Conservation (phyloP, 2,329 filamentous ascomycete species). For the Cytospora piceae region DNA sequence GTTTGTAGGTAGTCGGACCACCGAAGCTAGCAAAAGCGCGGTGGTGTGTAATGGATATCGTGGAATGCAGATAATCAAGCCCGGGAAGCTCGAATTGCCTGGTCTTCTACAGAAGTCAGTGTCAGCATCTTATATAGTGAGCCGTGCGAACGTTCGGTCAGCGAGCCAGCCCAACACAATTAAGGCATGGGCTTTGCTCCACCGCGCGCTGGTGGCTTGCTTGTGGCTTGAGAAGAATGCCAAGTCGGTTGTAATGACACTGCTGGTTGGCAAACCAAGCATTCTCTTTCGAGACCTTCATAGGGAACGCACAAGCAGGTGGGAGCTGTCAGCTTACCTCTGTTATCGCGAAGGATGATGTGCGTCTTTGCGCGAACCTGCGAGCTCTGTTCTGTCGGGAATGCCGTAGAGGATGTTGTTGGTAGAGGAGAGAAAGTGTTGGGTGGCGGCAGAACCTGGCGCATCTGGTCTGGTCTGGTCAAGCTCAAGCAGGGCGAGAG, state of each 20-base stretch:
- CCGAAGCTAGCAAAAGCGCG: slow-evolving; percentile 31
- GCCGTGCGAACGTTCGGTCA: slow-evolving; percentile 6
- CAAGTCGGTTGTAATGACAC: neutral
- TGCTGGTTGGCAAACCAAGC: neutral
- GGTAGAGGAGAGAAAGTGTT: neutral
- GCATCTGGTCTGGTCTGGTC: slow-evolving; percentile 13
- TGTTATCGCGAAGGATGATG: slow-evolving; percentile 2
- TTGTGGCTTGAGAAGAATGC: neutral
- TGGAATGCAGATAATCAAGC: neutral
- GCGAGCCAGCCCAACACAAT: slow-evolving; percentile 2
- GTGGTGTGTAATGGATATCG: slow-evolving; percentile 12
- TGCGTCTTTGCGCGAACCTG: slow-evolving; percentile 2
- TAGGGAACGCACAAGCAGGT: neutral
- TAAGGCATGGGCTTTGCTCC: slow-evolving; percentile 6
- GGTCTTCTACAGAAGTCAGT: slow-evolving; percentile 13
- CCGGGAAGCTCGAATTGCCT: slow-evolving; percentile 17
- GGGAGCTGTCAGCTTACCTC: slow-evolving; percentile 13
- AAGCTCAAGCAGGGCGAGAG: slow-evolving; percentile 13
- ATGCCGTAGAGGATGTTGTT: neutral
- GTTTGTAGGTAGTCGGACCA: slow-evolving; percentile 8
- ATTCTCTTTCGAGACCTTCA: neutral
- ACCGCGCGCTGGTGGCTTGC: slow-evolving; percentile 1
- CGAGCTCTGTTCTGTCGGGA: slow-evolving; percentile 10
- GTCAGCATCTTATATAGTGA: slow-evolving; percentile 13
- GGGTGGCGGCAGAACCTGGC: slow-evolving; percentile 1